Evolutionary conservation across 179 eudicot genomes (phyloP).

Genomic region (Vitellaria paradoxa): DNA sequence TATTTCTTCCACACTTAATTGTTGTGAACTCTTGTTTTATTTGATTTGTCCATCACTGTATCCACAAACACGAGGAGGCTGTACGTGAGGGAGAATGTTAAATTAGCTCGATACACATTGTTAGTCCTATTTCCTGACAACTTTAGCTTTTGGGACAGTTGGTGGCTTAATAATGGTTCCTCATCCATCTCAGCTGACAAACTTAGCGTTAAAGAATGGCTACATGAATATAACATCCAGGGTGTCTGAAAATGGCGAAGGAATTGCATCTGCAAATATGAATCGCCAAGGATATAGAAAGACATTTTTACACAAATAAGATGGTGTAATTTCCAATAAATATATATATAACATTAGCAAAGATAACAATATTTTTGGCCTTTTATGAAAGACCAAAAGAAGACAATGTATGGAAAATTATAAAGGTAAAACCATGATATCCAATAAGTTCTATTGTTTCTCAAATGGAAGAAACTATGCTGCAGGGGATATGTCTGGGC

Average conservation of each 20-base stretch:
- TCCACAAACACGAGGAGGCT: background rate
- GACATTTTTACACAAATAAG: background rate
- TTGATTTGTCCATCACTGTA: too few relatives aligned
- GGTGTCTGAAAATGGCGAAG: background rate
- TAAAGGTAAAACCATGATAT: too few relatives aligned
- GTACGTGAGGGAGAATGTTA: too few relatives aligned
- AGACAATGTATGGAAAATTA: background rate
- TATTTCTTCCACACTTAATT: too few relatives aligned
- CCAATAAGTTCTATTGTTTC: too few relatives aligned
- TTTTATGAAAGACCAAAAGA: background rate
- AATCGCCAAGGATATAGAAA: background rate
- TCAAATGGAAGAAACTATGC: too few relatives aligned
- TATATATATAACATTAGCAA: background rate
- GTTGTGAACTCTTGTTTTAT: too few relatives aligned
- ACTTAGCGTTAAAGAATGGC: background rate
- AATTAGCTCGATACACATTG: too few relatives aligned
- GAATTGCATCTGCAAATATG: background rate
- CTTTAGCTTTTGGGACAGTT: too few relatives aligned
- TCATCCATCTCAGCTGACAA: background rate
- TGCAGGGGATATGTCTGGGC: too few relatives aligned
- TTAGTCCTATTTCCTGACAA: too few relatives aligned
- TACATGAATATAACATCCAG: background rate
- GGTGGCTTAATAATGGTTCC: too few relatives aligned
- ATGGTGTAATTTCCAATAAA: slow-evolving; percentile 1
- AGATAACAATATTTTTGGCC: background rate